Evolutionary conservation across 192 early-diverging fungal species (phyloP).

Genomic region (Entomortierella chlamydospora): DNA sequence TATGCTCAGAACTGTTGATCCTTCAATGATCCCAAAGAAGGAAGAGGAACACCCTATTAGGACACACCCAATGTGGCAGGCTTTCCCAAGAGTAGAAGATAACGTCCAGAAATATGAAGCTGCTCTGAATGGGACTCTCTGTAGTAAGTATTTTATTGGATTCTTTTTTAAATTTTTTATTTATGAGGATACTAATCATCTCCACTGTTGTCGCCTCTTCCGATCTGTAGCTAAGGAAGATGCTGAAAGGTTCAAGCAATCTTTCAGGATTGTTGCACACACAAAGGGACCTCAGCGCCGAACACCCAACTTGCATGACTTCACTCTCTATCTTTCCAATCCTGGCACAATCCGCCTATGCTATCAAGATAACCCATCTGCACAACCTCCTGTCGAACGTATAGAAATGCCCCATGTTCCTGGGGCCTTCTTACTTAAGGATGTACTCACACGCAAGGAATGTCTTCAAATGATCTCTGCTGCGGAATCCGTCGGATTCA

Average conservation of each 20-base stretch:
- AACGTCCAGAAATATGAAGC: conserved; percentile 44
- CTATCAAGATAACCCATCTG: conserved; percentile 10
- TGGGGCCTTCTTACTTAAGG: conserved; percentile 65
- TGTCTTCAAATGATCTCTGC: conserved; percentile 68
- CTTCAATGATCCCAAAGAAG: conserved; percentile 57
- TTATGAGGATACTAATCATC: background rate
- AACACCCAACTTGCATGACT: conserved; percentile 69
- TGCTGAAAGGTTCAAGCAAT: conserved; percentile 30
- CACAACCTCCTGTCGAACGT: conserved; percentile 51
- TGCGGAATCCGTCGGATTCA: conserved; percentile 71
- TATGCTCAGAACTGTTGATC: conserved; percentile 74
- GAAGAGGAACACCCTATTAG: conserved; percentile 32
- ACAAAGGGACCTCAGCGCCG: conserved; percentile 68
- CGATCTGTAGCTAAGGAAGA: conserved; percentile 33
- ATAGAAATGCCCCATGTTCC: conserved; percentile 67
- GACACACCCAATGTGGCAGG: conserved; percentile 56
- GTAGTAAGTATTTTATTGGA: conserved; percentile 34
- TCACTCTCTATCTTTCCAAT: conserved; percentile 67
- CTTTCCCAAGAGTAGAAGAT: conserved; percentile 41
- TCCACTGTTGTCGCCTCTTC: background rate
- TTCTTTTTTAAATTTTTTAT: background rate
- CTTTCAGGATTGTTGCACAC: conserved; percentile 64
- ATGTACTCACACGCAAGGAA: conserved; percentile 65
- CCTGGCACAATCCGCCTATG: conserved; percentile 62
- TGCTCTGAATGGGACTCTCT: conserved; percentile 29